Conservation (phyloP, 2,329 filamentous ascomycete genomes). For the Stemphylium lycopersici region DNA sequence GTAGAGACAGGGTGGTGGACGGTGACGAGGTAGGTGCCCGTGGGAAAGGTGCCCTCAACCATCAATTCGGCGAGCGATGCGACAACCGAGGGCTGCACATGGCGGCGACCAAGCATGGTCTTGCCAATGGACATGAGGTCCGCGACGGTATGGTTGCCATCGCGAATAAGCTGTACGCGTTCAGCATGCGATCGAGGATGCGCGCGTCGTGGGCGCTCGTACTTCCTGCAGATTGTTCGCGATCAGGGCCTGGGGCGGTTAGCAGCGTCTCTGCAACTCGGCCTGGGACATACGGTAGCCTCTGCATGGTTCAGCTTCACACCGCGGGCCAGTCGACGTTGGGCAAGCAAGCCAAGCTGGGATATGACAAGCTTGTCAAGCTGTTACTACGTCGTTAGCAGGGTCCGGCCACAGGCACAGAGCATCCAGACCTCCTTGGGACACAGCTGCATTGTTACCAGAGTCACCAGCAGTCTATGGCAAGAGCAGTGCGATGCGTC, state of each 20-base stretch:
- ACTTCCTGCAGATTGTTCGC: slow-evolving; percentile 89
- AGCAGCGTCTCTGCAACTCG: slow-evolving; percentile 6
- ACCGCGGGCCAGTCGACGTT: slow-evolving; percentile 84
- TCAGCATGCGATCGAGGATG: slow-evolving; percentile 27
- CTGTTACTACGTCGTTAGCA: slow-evolving; percentile 57
- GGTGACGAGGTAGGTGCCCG: slow-evolving; percentile 91
- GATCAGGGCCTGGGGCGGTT: slow-evolving; percentile 70
- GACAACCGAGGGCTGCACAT: slow-evolving; percentile 84
- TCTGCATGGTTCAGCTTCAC: slow-evolving; percentile 90
- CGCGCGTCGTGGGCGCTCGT: slow-evolving; percentile 24
- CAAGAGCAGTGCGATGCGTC: background rate
- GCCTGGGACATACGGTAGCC: slow-evolving; percentile 67
- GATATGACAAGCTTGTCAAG: slow-evolving; percentile 95
- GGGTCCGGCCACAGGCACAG: slow-evolving; percentile 1
- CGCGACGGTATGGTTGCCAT: slow-evolving; percentile 90
- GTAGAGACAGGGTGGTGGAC: slow-evolving; percentile 87
- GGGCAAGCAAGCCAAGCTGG: slow-evolving; percentile 84
- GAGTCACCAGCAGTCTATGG: slow-evolving; percentile 1
- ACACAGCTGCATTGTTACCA: slow-evolving; percentile 43
- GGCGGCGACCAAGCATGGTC: slow-evolving; percentile 90
- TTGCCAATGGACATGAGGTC: slow-evolving; percentile 92
- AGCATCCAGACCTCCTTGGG: slow-evolving; percentile 43
- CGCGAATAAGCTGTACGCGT: slow-evolving; percentile 75
- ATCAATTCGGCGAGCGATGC: slow-evolving; percentile 82
- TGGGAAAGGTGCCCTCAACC: slow-evolving; percentile 91